Percentiles rank a stretch among this genome's conserved stretches.
Evolutionary conservation across 2,329 filamentous ascomycete genomes (phyloP).

Genomic region (Claviceps pazoutovae): DNA sequence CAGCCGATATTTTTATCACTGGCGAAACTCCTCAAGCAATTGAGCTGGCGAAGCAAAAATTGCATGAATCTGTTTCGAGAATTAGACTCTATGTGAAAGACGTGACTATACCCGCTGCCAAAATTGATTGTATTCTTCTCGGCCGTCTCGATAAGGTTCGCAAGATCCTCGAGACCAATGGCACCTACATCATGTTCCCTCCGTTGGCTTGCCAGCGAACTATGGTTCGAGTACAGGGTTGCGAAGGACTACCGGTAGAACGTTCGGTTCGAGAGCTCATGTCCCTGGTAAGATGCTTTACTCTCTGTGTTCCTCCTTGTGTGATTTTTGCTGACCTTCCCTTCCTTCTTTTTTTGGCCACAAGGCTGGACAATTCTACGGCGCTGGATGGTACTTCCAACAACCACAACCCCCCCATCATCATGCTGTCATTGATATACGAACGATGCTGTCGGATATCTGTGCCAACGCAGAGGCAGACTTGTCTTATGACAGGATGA

Average conservation of each 20-base stretch:
- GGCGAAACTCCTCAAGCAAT: constrained; percentile 78
- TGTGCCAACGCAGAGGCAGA: constrained; percentile 94
- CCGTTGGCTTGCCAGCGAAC: constrained; percentile 73
- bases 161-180: constrained; percentile 94
- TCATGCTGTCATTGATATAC: constrained; percentile 58
- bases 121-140: constrained; percentile 88
- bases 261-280: constrained; percentile 92
- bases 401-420: constrained; percentile 52
- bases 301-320: too few relatives aligned
- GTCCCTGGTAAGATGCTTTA: constrained; percentile 54
- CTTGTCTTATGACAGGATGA: constrained; percentile 84
- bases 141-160: constrained; percentile 89
- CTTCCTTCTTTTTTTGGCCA: neutral
- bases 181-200: constrained; percentile 87
- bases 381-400: constrained; percentile 88
- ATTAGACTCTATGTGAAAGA: constrained; percentile 86
- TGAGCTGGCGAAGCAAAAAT: constrained; percentile 74
- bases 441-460: constrained; percentile 86
- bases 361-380: constrained; percentile 92
- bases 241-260: constrained; percentile 86
- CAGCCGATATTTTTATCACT: constrained; percentile 89
- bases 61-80: constrained; percentile 69
- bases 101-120: constrained; percentile 74
- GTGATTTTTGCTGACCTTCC: neutral
- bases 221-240: constrained; percentile 79